phyloP scores from a whole-genome alignment of 345 rosid species.

The Brassica cretica region DNA sequence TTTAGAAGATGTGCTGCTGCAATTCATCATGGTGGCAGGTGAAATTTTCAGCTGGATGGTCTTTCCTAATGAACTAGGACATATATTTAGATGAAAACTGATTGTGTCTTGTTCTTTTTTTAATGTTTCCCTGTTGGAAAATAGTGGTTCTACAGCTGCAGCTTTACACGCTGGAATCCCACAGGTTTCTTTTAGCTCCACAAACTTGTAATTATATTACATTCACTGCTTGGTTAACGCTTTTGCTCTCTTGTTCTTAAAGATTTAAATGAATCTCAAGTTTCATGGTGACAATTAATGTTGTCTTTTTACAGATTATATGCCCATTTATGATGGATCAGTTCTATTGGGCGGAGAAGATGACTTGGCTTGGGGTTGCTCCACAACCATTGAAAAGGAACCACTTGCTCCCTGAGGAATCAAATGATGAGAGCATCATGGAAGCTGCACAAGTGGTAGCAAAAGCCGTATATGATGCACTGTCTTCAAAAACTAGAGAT shows the following conservation, averaged over 20 bases:
- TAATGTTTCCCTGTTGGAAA: conserved; percentile 15
- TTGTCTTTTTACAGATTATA: conserved; percentile 50
- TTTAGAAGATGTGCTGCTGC: conserved; percentile 71
- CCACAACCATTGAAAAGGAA: conserved; percentile 68
- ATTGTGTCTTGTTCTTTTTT: conserved; percentile 16
- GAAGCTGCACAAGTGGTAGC: conserved; percentile 57
- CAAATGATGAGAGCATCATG: conserved; percentile 40
- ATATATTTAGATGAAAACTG: not conserved
- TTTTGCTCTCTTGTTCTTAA: no score
- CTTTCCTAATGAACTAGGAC: conserved; percentile 16
- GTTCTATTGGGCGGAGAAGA: conserved; percentile 94
- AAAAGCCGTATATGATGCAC: conserved; percentile 54
- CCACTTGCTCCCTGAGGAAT: conserved; percentile 52
- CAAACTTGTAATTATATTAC: not conserved
- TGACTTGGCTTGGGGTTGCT: conserved; percentile 90
- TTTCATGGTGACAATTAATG: not conserved
- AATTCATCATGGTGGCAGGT: conserved; percentile 97
- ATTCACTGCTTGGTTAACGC: no score
- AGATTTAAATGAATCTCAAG: no score
- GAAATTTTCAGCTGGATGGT: conserved; percentile 13
- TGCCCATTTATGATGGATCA: conserved; percentile 91
- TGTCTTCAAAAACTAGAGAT: conserved; percentile 52
- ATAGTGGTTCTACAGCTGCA: conserved; percentile 88
- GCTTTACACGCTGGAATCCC: conserved; percentile 80
- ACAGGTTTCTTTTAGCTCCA: conserved; percentile 54